A percentile compares a stretch with the other conserved stretches of the same genome.
Conservation (phyloP, 305 asterid species). For the Salvia sclarea region DNA sequence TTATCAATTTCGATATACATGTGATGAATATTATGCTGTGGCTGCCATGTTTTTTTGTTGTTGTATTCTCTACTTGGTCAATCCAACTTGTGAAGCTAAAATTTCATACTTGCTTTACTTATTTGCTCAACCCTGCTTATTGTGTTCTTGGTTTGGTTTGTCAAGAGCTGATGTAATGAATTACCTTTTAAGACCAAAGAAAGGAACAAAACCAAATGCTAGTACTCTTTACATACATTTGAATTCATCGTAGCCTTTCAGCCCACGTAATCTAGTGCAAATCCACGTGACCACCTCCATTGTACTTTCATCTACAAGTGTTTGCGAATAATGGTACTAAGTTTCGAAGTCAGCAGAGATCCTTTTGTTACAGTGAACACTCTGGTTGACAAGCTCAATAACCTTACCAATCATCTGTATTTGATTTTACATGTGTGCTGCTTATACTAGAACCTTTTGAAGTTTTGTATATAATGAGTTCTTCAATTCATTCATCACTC, state of each 20-base stretch:
- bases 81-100: conserved; percentile 6
- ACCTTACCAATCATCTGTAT: neutral
- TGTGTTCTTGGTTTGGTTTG: neutral
- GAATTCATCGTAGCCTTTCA: conserved; percentile 6
- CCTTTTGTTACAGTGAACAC: neutral
- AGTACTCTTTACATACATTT: neutral
- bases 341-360: neutral
- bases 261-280: neutral
- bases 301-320: neutral
- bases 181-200: neutral
- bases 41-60: neutral
- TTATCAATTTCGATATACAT: neutral
- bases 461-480: neutral
- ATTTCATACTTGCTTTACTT: neutral
- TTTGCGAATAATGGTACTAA: neutral
- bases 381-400: neutral
- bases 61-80: neutral
- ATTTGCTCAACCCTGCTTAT: neutral
- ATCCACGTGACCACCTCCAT: conserved; percentile 10
- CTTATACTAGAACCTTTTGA: neutral
- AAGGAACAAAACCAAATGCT: neutral
- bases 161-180: neutral
- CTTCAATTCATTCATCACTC: neutral
- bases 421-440: neutral
- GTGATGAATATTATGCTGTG: neutral